Conservation (phyloP, 306 rosid species). For the Vigna reflexopilosa region DNA sequence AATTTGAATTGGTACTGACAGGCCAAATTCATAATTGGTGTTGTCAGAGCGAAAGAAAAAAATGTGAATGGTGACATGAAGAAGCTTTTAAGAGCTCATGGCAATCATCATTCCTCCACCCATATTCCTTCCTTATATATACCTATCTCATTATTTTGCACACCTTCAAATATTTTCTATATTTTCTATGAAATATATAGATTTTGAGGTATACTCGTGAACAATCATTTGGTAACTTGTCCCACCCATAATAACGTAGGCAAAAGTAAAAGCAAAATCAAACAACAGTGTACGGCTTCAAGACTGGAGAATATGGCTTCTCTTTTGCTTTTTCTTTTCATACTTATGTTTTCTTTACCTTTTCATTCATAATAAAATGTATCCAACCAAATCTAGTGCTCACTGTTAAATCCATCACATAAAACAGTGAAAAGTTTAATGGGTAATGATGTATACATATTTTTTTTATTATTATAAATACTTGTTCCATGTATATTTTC, state of each 20-base stretch:
- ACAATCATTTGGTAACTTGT: slow-evolving; percentile 11
- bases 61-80: slow-evolving; percentile 33
- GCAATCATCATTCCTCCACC: slow-evolving; percentile 12
- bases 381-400: background rate
- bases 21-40: background rate
- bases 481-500: background rate
- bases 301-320: slow-evolving; percentile 19
- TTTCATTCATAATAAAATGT: background rate
- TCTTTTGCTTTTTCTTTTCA: slow-evolving; percentile 16
- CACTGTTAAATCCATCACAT: slow-evolving; percentile 22
- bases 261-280: slow-evolving; percentile 46
- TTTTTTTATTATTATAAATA: background rate
- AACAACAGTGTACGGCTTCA: slow-evolving; percentile 33
- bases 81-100: slow-evolving; percentile 27
- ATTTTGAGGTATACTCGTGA: slow-evolving; percentile 8
- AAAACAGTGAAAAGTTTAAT: slow-evolving; percentile 11
- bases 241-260: slow-evolving; percentile 37
- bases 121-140: slow-evolving; percentile 7
- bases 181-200: slow-evolving; percentile 10
- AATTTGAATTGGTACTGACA: background rate
- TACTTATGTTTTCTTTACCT: slow-evolving; percentile 12
- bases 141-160: background rate
- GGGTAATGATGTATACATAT: background rate
- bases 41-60: slow-evolving; percentile 11
- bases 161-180: background rate